Evolutionary conservation across 106 monocot species (phyloP), one percentile per base, ranked within the genome.

Genomic region (Narthecium ossifragum): DNA sequence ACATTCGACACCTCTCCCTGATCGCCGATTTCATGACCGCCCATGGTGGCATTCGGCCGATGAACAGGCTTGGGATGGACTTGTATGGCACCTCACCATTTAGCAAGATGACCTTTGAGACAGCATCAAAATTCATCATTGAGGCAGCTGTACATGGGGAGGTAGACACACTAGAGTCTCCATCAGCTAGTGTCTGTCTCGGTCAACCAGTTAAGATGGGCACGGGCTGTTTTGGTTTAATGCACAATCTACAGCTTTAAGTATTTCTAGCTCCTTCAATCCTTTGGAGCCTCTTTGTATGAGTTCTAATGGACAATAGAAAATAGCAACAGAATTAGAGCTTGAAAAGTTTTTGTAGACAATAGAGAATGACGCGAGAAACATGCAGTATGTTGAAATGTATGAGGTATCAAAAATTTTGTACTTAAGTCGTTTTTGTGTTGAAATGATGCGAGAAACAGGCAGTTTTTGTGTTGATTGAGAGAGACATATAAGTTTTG

Each of bases 21-120:
- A 91, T 91, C 21, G 87, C 87, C 3, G 91, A 98, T 70, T 85
- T 81, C 67, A 98, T 98, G 98, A 84, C 84, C 4, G 66, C 53
- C 33, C 52, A 84, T 31, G 98, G 98, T 23, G 81, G 78, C 0
- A 91, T 84, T 61, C 69, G 98, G 18, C 69, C 98, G 0, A 70
- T 98, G 87, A 91, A 79, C 46, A 64, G 98, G 49, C 28, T 74
- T 4, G 98, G 81, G 6, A 84, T 88, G 69, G 65, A 66, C 0
- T 34, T 46, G 31, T 76, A 33, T 28, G 63, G 54, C 46, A 91
- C 91, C 2, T 91, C 91, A 2, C 91, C 98, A 33, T 98, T 98
- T 49, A 50, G 76, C 38, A 91, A 81, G 64, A 90, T 98, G 73
- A 87, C 98, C 0, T 98, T 87, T 41, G 98, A 98, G 70, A 91